Evolutionary conservation across 768 basidiomycete genomes (phyloP), one percentile per base, ranked within the genome.

Genomic region (Mycena polygramma): DNA sequence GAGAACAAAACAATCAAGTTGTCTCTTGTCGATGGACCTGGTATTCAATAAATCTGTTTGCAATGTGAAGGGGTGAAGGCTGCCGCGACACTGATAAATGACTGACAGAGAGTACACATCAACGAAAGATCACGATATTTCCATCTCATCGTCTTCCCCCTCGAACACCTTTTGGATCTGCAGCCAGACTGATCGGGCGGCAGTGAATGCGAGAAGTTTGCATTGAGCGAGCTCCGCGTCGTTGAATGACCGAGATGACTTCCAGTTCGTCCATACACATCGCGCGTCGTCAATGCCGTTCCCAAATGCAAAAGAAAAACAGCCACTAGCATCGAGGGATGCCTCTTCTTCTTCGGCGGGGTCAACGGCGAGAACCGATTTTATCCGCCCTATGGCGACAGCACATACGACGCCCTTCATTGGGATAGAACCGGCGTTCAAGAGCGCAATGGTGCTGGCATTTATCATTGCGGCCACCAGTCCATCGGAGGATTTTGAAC

Each of bases 391-490:
- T 1, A 92, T 83, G 0, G 91, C 81, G 2, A 91, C 86, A 6
- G 94, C 93, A 61, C 90, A 90, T 0, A 92, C 85, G n/a, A 92
- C 88, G 1, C 93, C 92, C 3, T 86, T 82, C 92, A 94, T 90
- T 0, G 92, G 90, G 0, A 95, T 80, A 2, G 92, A 92, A 0
- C 89, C 88, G 0, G 92, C 87, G 53, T 89, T 91, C 37, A 95
- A 76, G 10, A 94, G 81, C 0, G 94, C 91, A 0, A 93, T 80
- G 7, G 88, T 88, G 71, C 87, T 85, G 0, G 93, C 91, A 70
- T 95, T 95, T 72, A 94, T 88, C 78, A 90, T 82, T 2, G 91
- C 86, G 0, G 93, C 90, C 2, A 88, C 80, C 30, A 92, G 81
- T 0, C 82, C 81, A 35, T 86, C 82, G 39, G 81, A 80, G 74